phyloP scores from a whole-genome alignment of 768 basidiomycete species.

The Rickenella mellea region DNA sequence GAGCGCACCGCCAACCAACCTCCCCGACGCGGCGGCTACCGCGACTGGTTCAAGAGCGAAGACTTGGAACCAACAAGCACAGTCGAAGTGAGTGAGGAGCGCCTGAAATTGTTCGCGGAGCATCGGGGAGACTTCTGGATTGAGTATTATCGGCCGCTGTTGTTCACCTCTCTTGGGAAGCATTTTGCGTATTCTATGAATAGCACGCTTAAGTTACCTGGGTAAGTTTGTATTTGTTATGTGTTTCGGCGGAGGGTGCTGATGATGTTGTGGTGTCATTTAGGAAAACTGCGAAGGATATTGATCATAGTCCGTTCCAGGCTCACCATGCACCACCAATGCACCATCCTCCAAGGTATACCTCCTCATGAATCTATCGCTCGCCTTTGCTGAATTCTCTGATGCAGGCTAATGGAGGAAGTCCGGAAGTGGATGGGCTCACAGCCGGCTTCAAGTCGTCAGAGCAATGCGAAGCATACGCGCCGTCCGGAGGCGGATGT shows the following conservation, averaged over 20 bases:
- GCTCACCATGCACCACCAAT: constrained; percentile 42
- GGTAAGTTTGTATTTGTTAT: constrained; percentile 33
- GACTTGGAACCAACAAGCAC: constrained; percentile 62
- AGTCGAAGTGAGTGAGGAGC: constrained; percentile 51
- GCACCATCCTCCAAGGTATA: constrained; percentile 12
- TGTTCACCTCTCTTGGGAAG: constrained; percentile 79
- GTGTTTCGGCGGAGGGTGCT: not conserved
- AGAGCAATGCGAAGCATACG: constrained; percentile 28
- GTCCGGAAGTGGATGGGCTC: constrained; percentile 72
- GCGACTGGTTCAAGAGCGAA: constrained; percentile 74
- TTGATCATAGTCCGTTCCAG: constrained; percentile 70
- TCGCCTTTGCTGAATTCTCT: not conserved
- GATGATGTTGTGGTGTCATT: not conserved
- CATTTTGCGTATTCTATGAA: constrained; percentile 94
- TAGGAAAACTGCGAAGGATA: constrained; percentile 62
- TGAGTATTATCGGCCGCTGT: constrained; percentile 77
- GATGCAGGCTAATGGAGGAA: constrained; percentile 60
- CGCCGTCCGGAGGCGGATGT: constrained; percentile 25
- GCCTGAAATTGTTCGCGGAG: constrained; percentile 51
- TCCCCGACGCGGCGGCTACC: constrained; percentile 62
- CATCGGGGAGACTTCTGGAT: constrained; percentile 72
- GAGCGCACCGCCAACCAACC: constrained; percentile 41
- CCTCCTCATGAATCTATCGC: constrained; percentile 2
- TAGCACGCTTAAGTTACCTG: constrained; percentile 73
- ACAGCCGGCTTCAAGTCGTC: constrained; percentile 31